Evolutionary conservation across 2,329 filamentous ascomycete genomes (phyloP).

Genomic region (Mycosphaerelloides madeirae): DNA sequence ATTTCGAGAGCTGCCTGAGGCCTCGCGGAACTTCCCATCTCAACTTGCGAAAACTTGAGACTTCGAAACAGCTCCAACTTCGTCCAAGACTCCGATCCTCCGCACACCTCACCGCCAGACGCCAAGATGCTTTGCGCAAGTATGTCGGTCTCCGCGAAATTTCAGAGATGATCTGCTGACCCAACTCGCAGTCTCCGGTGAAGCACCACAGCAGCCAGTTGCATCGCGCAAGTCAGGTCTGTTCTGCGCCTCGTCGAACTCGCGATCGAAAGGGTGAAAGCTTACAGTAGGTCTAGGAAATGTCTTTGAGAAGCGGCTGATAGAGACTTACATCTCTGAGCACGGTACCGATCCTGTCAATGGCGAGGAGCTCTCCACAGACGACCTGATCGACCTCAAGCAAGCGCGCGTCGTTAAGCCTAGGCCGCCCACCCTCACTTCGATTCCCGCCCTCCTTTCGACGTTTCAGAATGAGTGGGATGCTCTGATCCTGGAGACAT

Average conservation of each 20-base stretch:
- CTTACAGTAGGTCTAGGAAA: slow-evolving; percentile 55
- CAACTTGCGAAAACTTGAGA: no score
- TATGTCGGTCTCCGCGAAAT: slow-evolving; percentile 18
- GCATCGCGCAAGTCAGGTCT: slow-evolving; percentile 89
- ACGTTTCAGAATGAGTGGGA: slow-evolving; percentile 99
- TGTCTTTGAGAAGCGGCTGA: slow-evolving; percentile 90
- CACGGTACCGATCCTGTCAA: slow-evolving; percentile 89
- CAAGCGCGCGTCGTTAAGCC: slow-evolving; percentile 78
- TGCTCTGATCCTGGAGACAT: slow-evolving; percentile 83
- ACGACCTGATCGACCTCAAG: slow-evolving; percentile 86
- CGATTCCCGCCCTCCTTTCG: slow-evolving; percentile 87
- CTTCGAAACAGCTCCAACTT: no score
- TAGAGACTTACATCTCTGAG: slow-evolving; percentile 91
- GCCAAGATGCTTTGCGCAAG: slow-evolving; percentile 37
- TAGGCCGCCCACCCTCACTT: slow-evolving; percentile 87
- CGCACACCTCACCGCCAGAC: no score
- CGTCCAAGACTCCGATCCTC: no score
- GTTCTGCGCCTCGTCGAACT: slow-evolving; percentile 27
- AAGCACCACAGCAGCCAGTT: slow-evolving; percentile 90
- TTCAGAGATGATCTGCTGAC: slow-evolving; percentile 2
- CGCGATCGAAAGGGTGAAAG: slow-evolving; percentile 19
- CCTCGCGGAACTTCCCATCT: no score
- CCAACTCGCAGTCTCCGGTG: slow-evolving; percentile 72
- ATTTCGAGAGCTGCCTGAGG: no score
- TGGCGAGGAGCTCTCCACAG: slow-evolving; percentile 73